phyloP scores from a whole-genome alignment of 2,329 filamentous ascomycete genomes.

The Pyrenophora teres region DNA sequence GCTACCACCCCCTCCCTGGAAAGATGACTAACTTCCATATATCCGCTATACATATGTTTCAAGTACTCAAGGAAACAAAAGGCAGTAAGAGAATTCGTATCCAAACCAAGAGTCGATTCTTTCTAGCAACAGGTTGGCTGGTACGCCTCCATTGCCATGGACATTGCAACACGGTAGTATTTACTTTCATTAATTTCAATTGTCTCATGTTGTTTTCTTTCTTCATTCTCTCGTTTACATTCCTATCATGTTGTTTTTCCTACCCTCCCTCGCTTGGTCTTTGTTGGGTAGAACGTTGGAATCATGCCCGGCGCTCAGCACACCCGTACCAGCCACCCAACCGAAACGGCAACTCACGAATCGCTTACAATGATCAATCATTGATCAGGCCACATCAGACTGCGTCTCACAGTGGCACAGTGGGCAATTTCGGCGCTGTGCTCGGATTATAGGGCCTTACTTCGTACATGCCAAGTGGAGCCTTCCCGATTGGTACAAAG shows the following conservation, averaged over 20 bases:
- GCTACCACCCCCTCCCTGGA: too few species aligned
- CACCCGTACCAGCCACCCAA: slow-evolving; percentile 1
- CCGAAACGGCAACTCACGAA: not conserved
- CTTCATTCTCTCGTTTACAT: not conserved
- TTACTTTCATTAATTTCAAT: not conserved
- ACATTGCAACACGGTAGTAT: too few species aligned
- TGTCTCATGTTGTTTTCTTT: not conserved
- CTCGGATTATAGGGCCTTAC: slow-evolving; percentile 15
- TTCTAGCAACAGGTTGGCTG: not conserved
- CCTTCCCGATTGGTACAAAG: slow-evolving; percentile 35
- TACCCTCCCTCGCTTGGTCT: not conserved
- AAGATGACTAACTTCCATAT: too few species aligned
- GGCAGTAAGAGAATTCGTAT: too few species aligned
- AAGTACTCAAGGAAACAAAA: too few species aligned
- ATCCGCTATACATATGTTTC: too few species aligned
- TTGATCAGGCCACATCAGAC: not conserved
- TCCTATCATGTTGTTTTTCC: not conserved
- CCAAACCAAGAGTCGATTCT: too few species aligned
- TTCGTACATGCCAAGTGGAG: slow-evolving; percentile 22
- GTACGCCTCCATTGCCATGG: too few species aligned
- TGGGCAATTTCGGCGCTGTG: slow-evolving; percentile 20
- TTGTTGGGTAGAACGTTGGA: not conserved
- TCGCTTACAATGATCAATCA: not conserved
- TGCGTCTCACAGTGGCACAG: slow-evolving; percentile 18
- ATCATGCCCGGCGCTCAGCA: not conserved